Evolutionary conservation across 1,139 yeast species (phyloP), one percentile per base, ranked within the genome.

Genomic region (Saccharomyces hybrid): DNA sequence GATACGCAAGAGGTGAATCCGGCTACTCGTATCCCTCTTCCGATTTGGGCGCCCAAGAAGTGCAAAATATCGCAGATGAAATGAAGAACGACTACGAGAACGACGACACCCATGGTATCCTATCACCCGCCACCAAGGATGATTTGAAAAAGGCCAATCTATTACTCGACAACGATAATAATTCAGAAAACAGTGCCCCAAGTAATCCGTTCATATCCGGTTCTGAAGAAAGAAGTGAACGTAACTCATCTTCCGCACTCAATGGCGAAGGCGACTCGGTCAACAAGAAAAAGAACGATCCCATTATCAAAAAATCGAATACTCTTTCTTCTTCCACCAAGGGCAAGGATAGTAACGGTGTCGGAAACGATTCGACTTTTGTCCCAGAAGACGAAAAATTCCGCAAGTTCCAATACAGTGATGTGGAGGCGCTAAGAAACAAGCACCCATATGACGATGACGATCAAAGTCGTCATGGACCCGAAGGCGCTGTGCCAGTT

Each of bases 21-120:
- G 58, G 59, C n/a, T 54, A 52, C 16, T 57, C 56, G 8, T 78
- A 78, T 58, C 78, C 89, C 61, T 71, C 69, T 69, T 71, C 75
- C 47, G 93, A 86, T 65, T 84, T 83, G 67, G 93, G 93, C 51
- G 67, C 63, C 59, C 73, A 75, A 55, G 89, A 86, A 69, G 76
- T 83, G 51, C 75, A 75, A 60, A 65, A 70, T 32, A 81, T 80
- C 61, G 88, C 88, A 55, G 72, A 63, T 54, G 42, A 71, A 61
- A 52, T 73, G 66, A 56, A 71, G 48, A 65, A 66, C 16, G 70
- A 68, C 52, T 70, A 66, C 47, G 73, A 70, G 27, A 62, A 64
- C 34, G 60, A 58, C 31, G 56, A 56, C 24, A 53, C 58, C 21
- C 58, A 59, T 32, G 67, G 60, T 58, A 47, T 59, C 29, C 27